Evolutionary conservation across 352 stramenopile species (phyloP).

Genomic region (Pythium rhizo-oryzae): DNA sequence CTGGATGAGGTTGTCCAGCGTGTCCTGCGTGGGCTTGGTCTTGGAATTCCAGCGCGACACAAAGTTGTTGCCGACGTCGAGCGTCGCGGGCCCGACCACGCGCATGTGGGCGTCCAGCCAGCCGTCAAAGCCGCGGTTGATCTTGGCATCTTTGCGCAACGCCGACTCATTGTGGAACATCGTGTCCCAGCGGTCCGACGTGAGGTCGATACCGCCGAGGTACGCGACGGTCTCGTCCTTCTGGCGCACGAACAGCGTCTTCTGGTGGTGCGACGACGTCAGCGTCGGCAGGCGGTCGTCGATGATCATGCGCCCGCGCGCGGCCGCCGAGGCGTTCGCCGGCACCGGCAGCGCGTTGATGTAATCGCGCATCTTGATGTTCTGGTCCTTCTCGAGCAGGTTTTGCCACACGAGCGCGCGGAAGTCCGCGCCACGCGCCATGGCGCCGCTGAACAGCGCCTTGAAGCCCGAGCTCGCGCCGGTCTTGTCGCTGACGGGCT

Average conservation of each 20-base stretch:
- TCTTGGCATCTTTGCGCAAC: slow-evolving; percentile 35
- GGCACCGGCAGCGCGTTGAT: slow-evolving; percentile 36
- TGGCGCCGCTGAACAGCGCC: slow-evolving; percentile 35
- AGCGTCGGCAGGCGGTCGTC: slow-evolving; percentile 45
- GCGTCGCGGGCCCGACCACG: slow-evolving; percentile 45
- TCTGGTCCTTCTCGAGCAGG: slow-evolving; percentile 53
- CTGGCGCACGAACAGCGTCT: slow-evolving; percentile 39
- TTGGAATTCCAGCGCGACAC: slow-evolving; percentile 59
- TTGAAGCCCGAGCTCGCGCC: slow-evolving; percentile 38
- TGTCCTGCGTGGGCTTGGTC: slow-evolving; percentile 33
- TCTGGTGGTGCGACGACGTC: slow-evolving; percentile 54
- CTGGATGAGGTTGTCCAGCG: slow-evolving; percentile 38
- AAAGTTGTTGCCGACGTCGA: slow-evolving; percentile 64
- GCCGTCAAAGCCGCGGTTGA: slow-evolving; percentile 40
- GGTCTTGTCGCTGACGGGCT: slow-evolving; percentile 37
- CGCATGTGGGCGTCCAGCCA: slow-evolving; percentile 58
- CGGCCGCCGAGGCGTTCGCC: slow-evolving; percentile 19
- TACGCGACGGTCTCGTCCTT: slow-evolving; percentile 42
- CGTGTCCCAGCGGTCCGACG: slow-evolving; percentile 66
- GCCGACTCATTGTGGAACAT: slow-evolving; percentile 49
- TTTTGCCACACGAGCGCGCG: slow-evolving; percentile 70
- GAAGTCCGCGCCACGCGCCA: slow-evolving; percentile 45
- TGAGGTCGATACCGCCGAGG: slow-evolving; percentile 59
- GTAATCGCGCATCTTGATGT: slow-evolving; percentile 55
- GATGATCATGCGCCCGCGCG: slow-evolving; percentile 33